Evolutionary conservation across 805 yeast species (phyloP).

Genomic region (Maudiozyma saulgeensis): DNA sequence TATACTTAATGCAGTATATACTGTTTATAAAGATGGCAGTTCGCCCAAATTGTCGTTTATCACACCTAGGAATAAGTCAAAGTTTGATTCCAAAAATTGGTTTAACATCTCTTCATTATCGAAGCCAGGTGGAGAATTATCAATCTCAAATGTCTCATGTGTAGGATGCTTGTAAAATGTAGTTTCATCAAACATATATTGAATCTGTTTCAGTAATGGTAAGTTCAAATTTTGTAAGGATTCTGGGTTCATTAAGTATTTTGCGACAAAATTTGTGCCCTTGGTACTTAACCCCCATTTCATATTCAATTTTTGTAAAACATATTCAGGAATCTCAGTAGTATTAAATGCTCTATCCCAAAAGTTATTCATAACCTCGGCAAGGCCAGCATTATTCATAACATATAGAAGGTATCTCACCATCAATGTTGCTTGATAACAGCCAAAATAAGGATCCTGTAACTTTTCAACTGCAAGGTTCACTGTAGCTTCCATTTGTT

Average conservation of each 20-base stretch:
- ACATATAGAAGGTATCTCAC: slow-evolving; percentile 11
- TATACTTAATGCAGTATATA: not conserved
- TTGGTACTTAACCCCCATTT: slow-evolving; percentile 18
- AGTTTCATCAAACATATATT: slow-evolving; percentile 3
- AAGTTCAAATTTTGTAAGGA: slow-evolving; percentile 3
- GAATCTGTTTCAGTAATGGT: slow-evolving; percentile 3
- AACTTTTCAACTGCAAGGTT: slow-evolving; percentile 3
- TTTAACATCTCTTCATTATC: slow-evolving; percentile 7
- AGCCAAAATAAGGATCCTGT: slow-evolving; percentile 8
- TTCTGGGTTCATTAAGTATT: slow-evolving; percentile 9
- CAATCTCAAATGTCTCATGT: not conserved
- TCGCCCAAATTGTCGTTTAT: slow-evolving; percentile 13
- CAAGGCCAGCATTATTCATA: slow-evolving; percentile 6
- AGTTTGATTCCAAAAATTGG: slow-evolving; percentile 10
- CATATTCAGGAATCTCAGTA: slow-evolving; percentile 6
- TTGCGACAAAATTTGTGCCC: slow-evolving; percentile 5
- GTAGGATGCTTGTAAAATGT: not conserved
- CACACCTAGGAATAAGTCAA: slow-evolving; percentile 10
- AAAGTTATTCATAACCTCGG: slow-evolving; percentile 5
- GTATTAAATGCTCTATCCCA: slow-evolving; percentile 8
- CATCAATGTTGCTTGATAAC: slow-evolving; percentile 9
- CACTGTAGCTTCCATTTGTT: slow-evolving; percentile 4
- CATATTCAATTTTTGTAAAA: slow-evolving; percentile 8
- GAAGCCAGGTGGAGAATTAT: not conserved
- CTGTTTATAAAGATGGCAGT: slow-evolving; percentile 5